These are phyloP conservation scores for Zoysia japonica DNA, from an alignment of 176 grass and related monocot genomes.

Conservation along the genomic window DNA sequence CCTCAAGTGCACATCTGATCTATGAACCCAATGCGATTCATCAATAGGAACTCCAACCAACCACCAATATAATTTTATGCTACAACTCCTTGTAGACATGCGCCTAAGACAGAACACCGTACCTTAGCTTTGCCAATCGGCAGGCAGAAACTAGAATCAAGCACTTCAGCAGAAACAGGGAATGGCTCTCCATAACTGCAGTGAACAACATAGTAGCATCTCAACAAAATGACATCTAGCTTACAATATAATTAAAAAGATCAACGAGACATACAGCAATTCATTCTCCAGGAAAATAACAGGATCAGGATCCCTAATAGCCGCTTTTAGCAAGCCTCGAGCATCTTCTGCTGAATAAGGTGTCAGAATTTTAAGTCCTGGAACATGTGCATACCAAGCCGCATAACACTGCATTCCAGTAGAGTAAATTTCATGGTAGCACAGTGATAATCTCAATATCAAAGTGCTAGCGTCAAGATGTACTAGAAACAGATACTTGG, in stretches of 20 bases:
- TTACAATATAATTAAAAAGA: conserved; percentile 28
- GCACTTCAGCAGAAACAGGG: conserved; percentile 87
- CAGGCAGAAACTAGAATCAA: conserved; percentile 96
- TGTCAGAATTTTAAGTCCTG: conserved; percentile 82
- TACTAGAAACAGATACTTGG: neutral
- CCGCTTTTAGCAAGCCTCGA: conserved; percentile 91
- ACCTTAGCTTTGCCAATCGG: conserved; percentile 98
- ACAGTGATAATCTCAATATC: conserved; percentile 11
- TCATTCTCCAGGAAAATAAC: conserved; percentile 99
- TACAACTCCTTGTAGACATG: neutral
- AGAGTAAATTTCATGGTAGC: conserved; percentile 9
- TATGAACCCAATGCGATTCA: neutral
- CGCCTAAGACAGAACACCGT: conserved; percentile 25
- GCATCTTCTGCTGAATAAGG: conserved; percentile 97
- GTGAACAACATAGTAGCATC: conserved; percentile 29
- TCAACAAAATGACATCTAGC: conserved; percentile 22
- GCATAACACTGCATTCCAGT: conserved; percentile 79
- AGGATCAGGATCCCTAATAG: conserved; percentile 93
- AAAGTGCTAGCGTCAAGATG: neutral
- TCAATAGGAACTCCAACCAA: conserved; percentile 2
- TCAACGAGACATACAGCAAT: conserved; percentile 62
- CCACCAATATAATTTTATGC: conserved; percentile 1
- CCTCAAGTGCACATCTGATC: conserved; percentile 6
- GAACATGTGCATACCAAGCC: conserved; percentile 94
- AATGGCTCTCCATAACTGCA: conserved; percentile 91